These are phyloP conservation scores for Lachnellula hyalina DNA, from an alignment of 2,329 filamentous ascomycete genomes.

Conservation along the genomic window DNA sequence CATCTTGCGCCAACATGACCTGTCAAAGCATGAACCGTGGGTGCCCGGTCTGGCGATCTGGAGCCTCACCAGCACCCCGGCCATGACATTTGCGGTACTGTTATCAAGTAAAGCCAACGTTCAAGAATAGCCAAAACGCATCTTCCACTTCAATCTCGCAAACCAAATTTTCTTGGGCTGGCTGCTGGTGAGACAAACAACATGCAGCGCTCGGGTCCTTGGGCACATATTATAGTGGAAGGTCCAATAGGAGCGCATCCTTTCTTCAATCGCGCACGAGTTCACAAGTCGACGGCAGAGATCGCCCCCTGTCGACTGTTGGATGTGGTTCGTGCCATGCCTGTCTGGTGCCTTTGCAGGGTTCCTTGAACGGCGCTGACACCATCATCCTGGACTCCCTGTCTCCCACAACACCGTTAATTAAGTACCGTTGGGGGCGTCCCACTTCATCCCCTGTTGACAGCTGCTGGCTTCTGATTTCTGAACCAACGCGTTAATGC, in stretches of 20 bases:
- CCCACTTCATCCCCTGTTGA: slow-evolving; percentile 16
- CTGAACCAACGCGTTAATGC: slow-evolving; percentile 11
- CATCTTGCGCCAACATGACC: slow-evolving; percentile 18
- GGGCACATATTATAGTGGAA: slow-evolving; percentile 7
- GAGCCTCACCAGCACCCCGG: slow-evolving; percentile 11
- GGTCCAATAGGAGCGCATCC: slow-evolving; percentile 7
- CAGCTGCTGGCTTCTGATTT: slow-evolving; percentile 12
- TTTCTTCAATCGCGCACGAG: slow-evolving; percentile 2
- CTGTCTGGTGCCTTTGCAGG: slow-evolving; percentile 8
- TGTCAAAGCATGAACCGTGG: slow-evolving; percentile 14
- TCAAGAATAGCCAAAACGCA: slow-evolving; percentile 2
- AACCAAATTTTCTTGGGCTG: not conserved
- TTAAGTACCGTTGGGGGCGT: slow-evolving; percentile 1
- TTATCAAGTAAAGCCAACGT: not conserved
- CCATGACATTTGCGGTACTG: slow-evolving; percentile 1
- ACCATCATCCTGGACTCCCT: slow-evolving; percentile 12
- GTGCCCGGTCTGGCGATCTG: slow-evolving; percentile 20
- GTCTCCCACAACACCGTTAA: slow-evolving; percentile 10
- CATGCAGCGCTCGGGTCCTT: slow-evolving; percentile 2
- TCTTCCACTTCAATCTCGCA: slow-evolving; percentile 1
- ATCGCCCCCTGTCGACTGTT: not conserved
- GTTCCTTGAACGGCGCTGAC: slow-evolving; percentile 3
- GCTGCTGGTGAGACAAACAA: not conserved
- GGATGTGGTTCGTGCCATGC: slow-evolving; percentile 17
- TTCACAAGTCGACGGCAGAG: slow-evolving; percentile 9